Base-by-base conservation (phyloP, 331 rosid species). In the Rosa hybrid region DNA sequence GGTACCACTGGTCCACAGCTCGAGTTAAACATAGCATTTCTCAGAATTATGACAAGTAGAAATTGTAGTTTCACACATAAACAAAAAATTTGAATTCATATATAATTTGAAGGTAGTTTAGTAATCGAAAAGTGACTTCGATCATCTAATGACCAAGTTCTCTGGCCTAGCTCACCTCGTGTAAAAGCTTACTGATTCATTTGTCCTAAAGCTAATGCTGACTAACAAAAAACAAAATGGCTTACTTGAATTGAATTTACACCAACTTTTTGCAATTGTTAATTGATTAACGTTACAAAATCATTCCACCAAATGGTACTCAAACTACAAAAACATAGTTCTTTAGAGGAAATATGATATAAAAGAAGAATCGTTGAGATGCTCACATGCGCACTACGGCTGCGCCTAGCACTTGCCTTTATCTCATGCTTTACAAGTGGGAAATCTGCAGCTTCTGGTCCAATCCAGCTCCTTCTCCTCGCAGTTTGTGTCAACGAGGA, bases 401-500 rank as follows among this genome's bases (percentile, higher is more conserved):
- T 56, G 20, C 72, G 23, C n/a, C 23, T 34, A 17, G 9, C 59
- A 48, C 65, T 63, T 63, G 82, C 75, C 76, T 74, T 86, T 73
- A 50, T 65, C 53, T 17, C 80, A 25, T 67, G 69, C 72, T 77
- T 81, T 46, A 72, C 23, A 57, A 57, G 48, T 48, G 8, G 42
- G 72, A 41, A 10, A 34, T 77, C 84, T 59, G 73, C 56, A 80
- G 41, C 53, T 41, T 81, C 82, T 60, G 21, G 45, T 23, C 80
- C 77, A 57, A 45, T 71, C 82, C 86, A 86, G 60, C 85, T 86
- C 77, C 80, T 86, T 81, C 82, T 81, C 72, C 81, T 34, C 39
- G 39, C 39, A 34, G 39, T 34, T 34, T 34, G 39, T 34, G 39
- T 86, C 73, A 71, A 68, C 11, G 49, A 79, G 18, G 78, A 74